A percentile compares a stretch with the other conserved stretches of the same genome.
Evolutionary conservation across 1,284 basidiomycete species (phyloP).

Genomic region (Thelephora terrestris): DNA sequence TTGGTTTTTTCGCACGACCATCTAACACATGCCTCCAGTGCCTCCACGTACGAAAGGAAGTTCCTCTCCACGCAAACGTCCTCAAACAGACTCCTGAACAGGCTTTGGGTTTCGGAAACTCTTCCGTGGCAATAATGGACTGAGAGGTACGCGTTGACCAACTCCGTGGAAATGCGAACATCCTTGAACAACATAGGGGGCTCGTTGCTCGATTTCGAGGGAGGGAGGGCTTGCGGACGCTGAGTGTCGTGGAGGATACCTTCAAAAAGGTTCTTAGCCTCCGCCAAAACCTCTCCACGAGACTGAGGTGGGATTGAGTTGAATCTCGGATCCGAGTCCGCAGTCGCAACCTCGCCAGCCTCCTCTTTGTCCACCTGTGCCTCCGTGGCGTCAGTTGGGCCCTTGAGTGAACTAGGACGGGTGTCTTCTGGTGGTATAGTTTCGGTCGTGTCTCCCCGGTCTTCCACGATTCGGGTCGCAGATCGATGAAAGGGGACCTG

Average conservation of each 20-base stretch:
- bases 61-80: slow-evolving; percentile 35
- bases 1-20: slow-evolving; percentile 28
- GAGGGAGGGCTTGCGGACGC: slow-evolving; percentile 3
- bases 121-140: slow-evolving; percentile 61
- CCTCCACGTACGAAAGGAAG: slow-evolving; percentile 49
- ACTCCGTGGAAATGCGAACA: slow-evolving; percentile 49
- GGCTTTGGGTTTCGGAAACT: slow-evolving; percentile 35
- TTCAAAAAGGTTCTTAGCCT: slow-evolving; percentile 63
- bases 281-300: slow-evolving; percentile 60
- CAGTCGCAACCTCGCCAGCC: slow-evolving; percentile 6
- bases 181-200: slow-evolving; percentile 35
- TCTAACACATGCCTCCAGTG: slow-evolving; percentile 55
- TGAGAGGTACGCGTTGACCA: slow-evolving; percentile 79
- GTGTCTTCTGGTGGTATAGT: background rate
- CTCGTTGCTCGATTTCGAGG: slow-evolving; percentile 6
- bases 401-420: background rate
- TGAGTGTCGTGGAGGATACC: slow-evolving; percentile 50
- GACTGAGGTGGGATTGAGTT: slow-evolving; percentile 66
- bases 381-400: background rate
- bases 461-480: slow-evolving; percentile 26
- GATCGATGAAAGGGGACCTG: slow-evolving; percentile 55
- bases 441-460: background rate
- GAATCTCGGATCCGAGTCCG: slow-evolving; percentile 24
- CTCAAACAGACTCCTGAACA: slow-evolving; percentile 40
- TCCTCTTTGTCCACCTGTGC: slow-evolving; percentile 12